Evolutionary conservation across 108 stramenopile species (phyloP).

Genomic region (Seminavis robusta): DNA sequence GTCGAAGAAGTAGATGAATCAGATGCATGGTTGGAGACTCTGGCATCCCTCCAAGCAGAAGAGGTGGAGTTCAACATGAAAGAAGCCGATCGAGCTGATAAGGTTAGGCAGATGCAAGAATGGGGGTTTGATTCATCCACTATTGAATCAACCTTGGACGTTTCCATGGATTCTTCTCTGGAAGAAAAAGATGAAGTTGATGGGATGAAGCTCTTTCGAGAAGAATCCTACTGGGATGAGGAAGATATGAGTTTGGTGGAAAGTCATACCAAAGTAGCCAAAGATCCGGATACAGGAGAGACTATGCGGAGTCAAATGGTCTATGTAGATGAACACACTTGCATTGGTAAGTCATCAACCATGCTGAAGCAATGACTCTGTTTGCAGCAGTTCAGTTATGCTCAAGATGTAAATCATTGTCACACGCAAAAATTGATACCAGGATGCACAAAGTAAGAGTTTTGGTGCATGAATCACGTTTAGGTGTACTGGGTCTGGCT

Average conservation of each 20-base stretch:
- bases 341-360: conserved; percentile 91
- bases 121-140: conserved; percentile 66
- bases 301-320: conserved; percentile 79
- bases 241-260: conserved; percentile 68
- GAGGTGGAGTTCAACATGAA: conserved; percentile 70
- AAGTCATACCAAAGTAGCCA: conserved; percentile 60
- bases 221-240: conserved; percentile 44
- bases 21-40: conserved; percentile 72
- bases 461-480: too few species aligned
- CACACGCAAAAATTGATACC: too few species aligned
- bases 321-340: conserved; percentile 91
- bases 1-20: conserved; percentile 31
- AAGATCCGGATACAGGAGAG: conserved; percentile 66
- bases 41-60: conserved; percentile 60
- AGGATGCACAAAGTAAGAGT: too few species aligned
- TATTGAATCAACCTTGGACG: conserved; percentile 58
- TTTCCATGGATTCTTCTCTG: conserved; percentile 55
- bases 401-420: too few species aligned
- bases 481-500: too few species aligned
- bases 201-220: conserved; percentile 50
- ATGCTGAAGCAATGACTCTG: neutral
- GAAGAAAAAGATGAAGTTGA: conserved; percentile 50
- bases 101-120: conserved; percentile 81
- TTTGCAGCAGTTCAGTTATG: neutral
- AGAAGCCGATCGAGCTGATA: conserved; percentile 78